Conservation (phyloP, 768 basidiomycete species). For the Auriscalpium vulgare region DNA sequence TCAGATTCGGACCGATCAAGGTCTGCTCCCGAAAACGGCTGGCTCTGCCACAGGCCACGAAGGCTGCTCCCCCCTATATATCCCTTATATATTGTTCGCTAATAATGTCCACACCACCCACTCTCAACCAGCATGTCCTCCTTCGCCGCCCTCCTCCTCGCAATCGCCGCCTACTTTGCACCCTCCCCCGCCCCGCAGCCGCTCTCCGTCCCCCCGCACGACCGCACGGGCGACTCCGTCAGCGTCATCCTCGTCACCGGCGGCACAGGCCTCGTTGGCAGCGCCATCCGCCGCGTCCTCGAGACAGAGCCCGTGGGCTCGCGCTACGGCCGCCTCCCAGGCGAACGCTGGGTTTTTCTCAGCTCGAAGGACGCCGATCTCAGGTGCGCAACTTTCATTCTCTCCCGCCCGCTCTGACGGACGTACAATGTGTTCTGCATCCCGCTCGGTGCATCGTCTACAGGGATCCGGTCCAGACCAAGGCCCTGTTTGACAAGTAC, state of each 20-base stretch:
- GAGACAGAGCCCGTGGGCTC: constrained; percentile 72
- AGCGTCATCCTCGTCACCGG: constrained; percentile 73
- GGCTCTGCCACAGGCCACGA: no score
- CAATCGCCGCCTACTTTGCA: not conserved
- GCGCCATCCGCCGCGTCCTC: constrained; percentile 71
- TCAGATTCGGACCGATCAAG: no score
- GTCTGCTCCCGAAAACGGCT: no score
- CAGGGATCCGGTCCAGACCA: constrained; percentile 66
- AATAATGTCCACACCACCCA: no score
- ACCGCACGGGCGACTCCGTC: not conserved
- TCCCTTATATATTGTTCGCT: no score
- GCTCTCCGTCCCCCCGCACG: not conserved
- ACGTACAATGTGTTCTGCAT: not conserved
- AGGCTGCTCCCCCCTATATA: no score
- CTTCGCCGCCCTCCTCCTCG: not conserved
- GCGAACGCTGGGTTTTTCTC: constrained; percentile 84
- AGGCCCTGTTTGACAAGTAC: constrained; percentile 78
- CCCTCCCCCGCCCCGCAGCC: not conserved
- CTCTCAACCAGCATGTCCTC: not conserved
- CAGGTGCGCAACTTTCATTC: constrained; percentile 40
- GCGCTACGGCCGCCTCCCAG: constrained; percentile 64
- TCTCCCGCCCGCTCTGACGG: not conserved
- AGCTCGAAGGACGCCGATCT: constrained; percentile 78
- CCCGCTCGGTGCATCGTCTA: not conserved
- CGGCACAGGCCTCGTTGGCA: constrained; percentile 82